phyloP scores from a whole-genome alignment of 2,329 filamentous ascomycete species.

The Cladosporium colombiae region DNA sequence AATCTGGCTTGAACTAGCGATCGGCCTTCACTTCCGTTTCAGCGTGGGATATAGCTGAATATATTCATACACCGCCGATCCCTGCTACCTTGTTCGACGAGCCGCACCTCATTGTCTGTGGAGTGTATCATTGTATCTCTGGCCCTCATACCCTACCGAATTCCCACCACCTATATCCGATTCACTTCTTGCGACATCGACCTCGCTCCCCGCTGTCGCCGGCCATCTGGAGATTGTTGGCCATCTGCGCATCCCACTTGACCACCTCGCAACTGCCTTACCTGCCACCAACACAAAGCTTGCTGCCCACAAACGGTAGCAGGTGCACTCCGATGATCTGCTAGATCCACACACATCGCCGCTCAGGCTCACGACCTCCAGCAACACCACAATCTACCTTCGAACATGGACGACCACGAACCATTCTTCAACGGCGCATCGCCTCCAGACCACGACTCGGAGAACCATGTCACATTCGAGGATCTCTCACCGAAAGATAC shows the following conservation, averaged over 20 bases:
- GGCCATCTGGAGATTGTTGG: background rate
- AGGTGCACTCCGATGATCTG: background rate
- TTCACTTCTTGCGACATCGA: background rate
- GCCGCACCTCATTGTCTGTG: background rate
- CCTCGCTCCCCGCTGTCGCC: background rate
- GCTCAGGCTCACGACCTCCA: background rate
- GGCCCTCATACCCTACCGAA: background rate
- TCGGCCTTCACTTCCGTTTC: constrained; percentile 7
- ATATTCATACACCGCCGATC: constrained; percentile 11
- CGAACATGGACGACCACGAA: constrained; percentile 13
- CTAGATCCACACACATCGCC: background rate
- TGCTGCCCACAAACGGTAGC: constrained; percentile 8
- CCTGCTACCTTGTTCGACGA: background rate
- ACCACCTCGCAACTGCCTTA: background rate
- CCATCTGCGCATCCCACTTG: background rate
- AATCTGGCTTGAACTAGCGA: background rate
- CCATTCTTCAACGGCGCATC: background rate
- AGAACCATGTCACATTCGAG: background rate
- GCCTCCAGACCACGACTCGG: background rate
- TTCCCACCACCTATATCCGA: background rate
- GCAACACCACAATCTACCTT: background rate
- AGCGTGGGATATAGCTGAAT: background rate
- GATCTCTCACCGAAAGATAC: constrained; percentile 24
- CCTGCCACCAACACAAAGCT: background rate
- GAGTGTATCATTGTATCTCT: background rate